A percentile compares a stretch with the other conserved stretches of the same genome.
phyloP scores from a whole-genome alignment of 148 eudicot genomes.

The Persicaria tinctoria region DNA sequence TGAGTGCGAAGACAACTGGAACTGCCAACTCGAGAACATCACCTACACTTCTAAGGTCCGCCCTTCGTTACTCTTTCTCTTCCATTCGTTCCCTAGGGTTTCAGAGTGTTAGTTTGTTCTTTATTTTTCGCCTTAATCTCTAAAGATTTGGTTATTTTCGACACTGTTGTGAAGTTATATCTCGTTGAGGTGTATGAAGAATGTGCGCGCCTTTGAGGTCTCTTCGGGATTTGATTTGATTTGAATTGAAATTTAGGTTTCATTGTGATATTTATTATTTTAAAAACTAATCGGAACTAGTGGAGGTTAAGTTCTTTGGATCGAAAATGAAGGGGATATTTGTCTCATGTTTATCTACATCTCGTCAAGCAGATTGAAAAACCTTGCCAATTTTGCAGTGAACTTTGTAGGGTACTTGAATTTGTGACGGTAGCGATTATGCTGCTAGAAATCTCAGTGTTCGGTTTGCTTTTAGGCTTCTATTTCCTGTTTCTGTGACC shows the following conservation, averaged over 20 bases:
- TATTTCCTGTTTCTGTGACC: neutral
- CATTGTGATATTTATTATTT: neutral
- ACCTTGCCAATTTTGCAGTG: neutral
- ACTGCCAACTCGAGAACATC: conserved; percentile 86
- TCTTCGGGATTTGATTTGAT: neutral
- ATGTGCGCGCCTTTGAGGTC: neutral
- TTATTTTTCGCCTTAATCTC: neutral
- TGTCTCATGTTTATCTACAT: neutral
- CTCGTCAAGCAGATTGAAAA: neutral
- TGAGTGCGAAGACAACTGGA: conserved; percentile 97
- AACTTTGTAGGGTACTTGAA: neutral
- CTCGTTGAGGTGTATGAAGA: neutral
- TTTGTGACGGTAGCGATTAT: neutral
- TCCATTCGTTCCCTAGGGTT: neutral
- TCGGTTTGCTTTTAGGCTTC: neutral
- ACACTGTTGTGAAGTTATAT: too few species aligned
- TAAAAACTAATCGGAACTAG: neutral
- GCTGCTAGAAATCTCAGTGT: neutral
- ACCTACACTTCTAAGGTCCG: conserved; percentile 81
- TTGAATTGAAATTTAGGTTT: neutral
- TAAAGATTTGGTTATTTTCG: too few species aligned
- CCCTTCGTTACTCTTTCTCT: neutral
- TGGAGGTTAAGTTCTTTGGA: neutral
- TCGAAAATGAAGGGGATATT: neutral
- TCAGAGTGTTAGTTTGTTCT: neutral